Evolutionary conservation across 331 rosid species (phyloP), one percentile per base, ranked within the genome.

Genomic region (Malus hybrid): DNA sequence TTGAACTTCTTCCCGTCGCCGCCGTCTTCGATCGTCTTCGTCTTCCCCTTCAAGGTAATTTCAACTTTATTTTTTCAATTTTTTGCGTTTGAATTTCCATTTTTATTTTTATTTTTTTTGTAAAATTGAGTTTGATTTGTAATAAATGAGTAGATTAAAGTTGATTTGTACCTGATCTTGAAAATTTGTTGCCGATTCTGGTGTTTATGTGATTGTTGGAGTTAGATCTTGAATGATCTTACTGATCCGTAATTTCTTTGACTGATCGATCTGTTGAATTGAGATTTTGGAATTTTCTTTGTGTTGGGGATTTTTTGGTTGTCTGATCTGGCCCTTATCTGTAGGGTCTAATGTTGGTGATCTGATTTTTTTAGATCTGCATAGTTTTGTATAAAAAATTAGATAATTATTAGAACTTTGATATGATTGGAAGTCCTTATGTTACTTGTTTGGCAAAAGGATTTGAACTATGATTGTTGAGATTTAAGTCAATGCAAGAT

Each of bases 21-120:
- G 22, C 29, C 22, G 6, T 68, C 79, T 46, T 57, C 73, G 32
- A 28, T 68, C 20, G 6, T 68, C 79, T 73, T 46, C 65, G 5
- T 55, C 48, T 42, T 10, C 48, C 13, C 13, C 33, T 72, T 76
- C 52, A 77, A 74, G 63, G 70, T 22, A n/a, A 70, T 73, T 87
- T 7, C 75, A 57, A 78, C 80, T 34, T 7, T 67, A 24, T 5
- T 22, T 26, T 64, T 73, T 15, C 71, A 12, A 14, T 10, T 2
- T 2, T 16, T 44, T 64, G 46, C 6, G 33, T 67, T 7, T 66
- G 50, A 10, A 36, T 33, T 74, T 68, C 68, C 10, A 28, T 28
- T 34, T 19, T 66, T 19, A 2, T 9, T 19, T 19, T 20, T 26
- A 0, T 28, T 7, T 52, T n/a, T 20, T 52, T n/a, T 20, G 63